Evolutionary conservation across 192 early-diverging fungal species (phyloP).

Genomic region (Backusella sp.): DNA sequence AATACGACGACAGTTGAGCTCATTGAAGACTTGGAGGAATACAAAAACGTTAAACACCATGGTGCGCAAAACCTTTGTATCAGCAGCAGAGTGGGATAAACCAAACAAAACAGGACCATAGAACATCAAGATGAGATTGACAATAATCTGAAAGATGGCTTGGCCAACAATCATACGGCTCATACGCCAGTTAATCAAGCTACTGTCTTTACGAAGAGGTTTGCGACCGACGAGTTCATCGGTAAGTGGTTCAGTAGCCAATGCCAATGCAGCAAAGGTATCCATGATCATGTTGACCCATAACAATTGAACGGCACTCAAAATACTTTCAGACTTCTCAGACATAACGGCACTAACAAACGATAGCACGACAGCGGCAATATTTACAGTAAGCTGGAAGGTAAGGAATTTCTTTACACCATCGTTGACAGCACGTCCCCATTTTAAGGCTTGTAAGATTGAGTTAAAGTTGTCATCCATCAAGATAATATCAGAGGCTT

Average conservation of each 20-base stretch:
- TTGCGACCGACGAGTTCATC: slow-evolving; percentile 77
- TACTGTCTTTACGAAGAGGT: slow-evolving; percentile 72
- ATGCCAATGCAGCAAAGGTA: slow-evolving; percentile 87
- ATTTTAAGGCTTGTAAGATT: slow-evolving; percentile 75
- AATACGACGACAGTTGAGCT: slow-evolving; percentile 88
- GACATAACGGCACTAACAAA: slow-evolving; percentile 68
- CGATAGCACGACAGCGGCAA: slow-evolving; percentile 72
- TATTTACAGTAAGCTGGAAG: slow-evolving; percentile 84
- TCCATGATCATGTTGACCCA: slow-evolving; percentile 98
- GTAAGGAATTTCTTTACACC: slow-evolving; percentile 86
- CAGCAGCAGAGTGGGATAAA: slow-evolving; percentile 35
- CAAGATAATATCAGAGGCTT: slow-evolving; percentile 79
- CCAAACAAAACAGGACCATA: slow-evolving; percentile 64
- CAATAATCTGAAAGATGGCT: slow-evolving; percentile 83
- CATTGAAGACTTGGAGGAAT: slow-evolving; percentile 93
- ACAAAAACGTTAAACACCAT: slow-evolving; percentile 95
- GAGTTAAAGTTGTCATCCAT: slow-evolving; percentile 91
- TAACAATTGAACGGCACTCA: slow-evolving; percentile 89
- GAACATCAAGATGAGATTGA: slow-evolving; percentile 64
- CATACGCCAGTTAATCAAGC: slow-evolving; percentile 87
- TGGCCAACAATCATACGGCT: slow-evolving; percentile 91
- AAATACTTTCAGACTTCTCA: slow-evolving; percentile 65
- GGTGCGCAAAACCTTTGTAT: slow-evolving; percentile 60
- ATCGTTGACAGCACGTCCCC: slow-evolving; percentile 82
- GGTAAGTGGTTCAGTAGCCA: slow-evolving; percentile 89